Evolutionary conservation across 2,329 filamentous ascomycete genomes (phyloP), one percentile per base, ranked within the genome.

Genomic region (Zymoseptoria crescenta): DNA sequence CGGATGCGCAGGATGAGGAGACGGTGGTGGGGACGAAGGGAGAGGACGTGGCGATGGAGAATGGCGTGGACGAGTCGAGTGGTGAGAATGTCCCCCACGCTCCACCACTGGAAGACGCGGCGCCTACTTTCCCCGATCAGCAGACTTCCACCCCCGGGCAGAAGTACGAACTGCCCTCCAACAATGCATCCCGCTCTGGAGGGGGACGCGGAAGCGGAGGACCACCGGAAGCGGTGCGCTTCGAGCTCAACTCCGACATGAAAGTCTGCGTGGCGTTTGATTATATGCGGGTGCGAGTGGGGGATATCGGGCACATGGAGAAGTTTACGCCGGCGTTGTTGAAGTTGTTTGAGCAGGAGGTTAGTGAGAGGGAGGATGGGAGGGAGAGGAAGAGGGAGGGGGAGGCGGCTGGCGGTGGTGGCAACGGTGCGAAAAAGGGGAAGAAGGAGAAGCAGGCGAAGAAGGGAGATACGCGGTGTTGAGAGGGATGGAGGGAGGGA

Each of bases 181-280:
- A 61, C 28, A 45, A 58, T 52, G 21, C 55, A 8, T 30, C 28
- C 9, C 20, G 28, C 19, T 52, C 49, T 9, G 56, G 55, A 1
- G n/a, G 35, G 16, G 55, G 49, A 13, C 21, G n/a, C n/a, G n/a
- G 35, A 2, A 41, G 16, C 35, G 35, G 35, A 45, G 55, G 49
- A 13, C 21, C 58, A 29, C 62, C 65, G 10, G 61, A 65, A 48
- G 66, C 67, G 1, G 67, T 72, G 27, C 70, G 67, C 35, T 68
- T 73, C 62, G 69, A 69, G 67, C 73, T 79, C 16, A 75, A 72
- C 5, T 75, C 74, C 20, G 79, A 84, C 61, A 81, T 86, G 77
- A 83, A 85, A 48, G 83, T 90, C 16, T 79, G 89, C 59, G 81
- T 91, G 58, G 89, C 87, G 1, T 91, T 91, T 72, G 89, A 94